Conservation (phyloP, 1,284 basidiomycete genomes). For the Agaricales sp. region DNA sequence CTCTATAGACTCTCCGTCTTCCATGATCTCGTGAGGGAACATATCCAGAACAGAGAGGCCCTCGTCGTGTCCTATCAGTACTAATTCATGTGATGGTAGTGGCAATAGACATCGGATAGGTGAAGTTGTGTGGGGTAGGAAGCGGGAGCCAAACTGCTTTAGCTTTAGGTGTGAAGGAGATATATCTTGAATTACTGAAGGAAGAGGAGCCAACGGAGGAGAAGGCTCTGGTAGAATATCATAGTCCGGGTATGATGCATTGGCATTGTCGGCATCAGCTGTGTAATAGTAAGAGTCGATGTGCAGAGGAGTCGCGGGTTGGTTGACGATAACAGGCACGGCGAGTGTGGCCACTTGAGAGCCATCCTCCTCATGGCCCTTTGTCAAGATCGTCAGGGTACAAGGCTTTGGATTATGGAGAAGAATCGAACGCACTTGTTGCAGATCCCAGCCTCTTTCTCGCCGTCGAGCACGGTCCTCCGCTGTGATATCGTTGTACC, state of each 20-base stretch:
- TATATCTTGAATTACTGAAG: constrained; percentile 39
- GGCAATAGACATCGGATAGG: constrained; percentile 68
- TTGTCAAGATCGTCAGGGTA: constrained; percentile 10
- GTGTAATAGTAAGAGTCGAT: constrained; percentile 8
- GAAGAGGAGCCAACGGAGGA: constrained; percentile 26
- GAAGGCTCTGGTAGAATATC: constrained; percentile 20
- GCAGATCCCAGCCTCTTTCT: constrained; percentile 54
- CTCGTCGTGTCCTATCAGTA: constrained; percentile 67
- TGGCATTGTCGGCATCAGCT: constrained; percentile 6
- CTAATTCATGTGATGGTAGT: constrained; percentile 44
- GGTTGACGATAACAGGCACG: constrained; percentile 14
- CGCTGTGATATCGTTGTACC: constrained; percentile 53
- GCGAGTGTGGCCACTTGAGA: constrained; percentile 7
- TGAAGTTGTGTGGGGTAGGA: constrained; percentile 65
- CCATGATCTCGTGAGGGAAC: constrained; percentile 58
- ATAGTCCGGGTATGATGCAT: constrained; percentile 10
- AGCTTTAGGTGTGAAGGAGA: constrained; percentile 53
- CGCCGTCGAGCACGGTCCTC: constrained; percentile 47
- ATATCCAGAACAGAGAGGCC: constrained; percentile 72
- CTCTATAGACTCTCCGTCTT: constrained; percentile 31
- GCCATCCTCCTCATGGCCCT: constrained; percentile 6
- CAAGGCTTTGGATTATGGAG: too few relatives aligned
- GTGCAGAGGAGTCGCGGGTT: constrained; percentile 12
- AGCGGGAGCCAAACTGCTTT: constrained; percentile 71
- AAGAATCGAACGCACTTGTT: not conserved